Percentiles rank a stretch among this genome's conserved stretches.
Evolutionary conservation across 2,329 filamentous ascomycete species (phyloP).

Genomic region (Teratosphaeria nubilosa): DNA sequence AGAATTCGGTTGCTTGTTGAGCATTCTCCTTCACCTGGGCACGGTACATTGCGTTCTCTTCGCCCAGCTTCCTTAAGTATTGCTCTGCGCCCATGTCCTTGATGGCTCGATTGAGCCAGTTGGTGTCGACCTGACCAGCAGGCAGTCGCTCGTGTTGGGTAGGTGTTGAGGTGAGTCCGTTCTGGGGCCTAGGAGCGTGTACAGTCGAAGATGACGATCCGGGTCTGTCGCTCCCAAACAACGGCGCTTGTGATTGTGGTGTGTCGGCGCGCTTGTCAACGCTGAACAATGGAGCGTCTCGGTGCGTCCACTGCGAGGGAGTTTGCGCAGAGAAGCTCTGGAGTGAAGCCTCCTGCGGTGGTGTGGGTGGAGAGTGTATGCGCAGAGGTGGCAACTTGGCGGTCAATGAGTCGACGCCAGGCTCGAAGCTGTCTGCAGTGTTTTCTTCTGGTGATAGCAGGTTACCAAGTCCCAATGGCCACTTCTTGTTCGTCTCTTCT

Average conservation of each 20-base stretch:
- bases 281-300: constrained; percentile 10
- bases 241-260: constrained; percentile 1
- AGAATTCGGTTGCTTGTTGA: background rate
- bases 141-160: background rate
- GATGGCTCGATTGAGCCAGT: background rate
- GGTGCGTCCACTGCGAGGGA: background rate
- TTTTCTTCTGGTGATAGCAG: constrained; percentile 1
- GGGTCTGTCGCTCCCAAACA: constrained; percentile 5
- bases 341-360: constrained; percentile 7
- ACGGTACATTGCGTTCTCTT: background rate
- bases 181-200: background rate
- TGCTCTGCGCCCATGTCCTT: background rate
- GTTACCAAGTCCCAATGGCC: background rate
- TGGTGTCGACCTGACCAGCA: background rate
- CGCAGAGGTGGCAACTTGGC: constrained; percentile 9
- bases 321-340: constrained; percentile 4
- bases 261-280: constrained; percentile 4
- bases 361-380: constrained; percentile 10
- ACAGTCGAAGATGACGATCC: background rate
- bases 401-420: background rate
- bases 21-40: background rate
- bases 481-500: background rate
- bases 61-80: background rate
- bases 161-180: background rate
- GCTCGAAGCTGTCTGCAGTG: background rate